A percentile compares a stretch with the other conserved stretches of the same genome.
Evolutionary conservation across 306 rosid genomes (phyloP).

Genomic region (Acacia confusa): DNA sequence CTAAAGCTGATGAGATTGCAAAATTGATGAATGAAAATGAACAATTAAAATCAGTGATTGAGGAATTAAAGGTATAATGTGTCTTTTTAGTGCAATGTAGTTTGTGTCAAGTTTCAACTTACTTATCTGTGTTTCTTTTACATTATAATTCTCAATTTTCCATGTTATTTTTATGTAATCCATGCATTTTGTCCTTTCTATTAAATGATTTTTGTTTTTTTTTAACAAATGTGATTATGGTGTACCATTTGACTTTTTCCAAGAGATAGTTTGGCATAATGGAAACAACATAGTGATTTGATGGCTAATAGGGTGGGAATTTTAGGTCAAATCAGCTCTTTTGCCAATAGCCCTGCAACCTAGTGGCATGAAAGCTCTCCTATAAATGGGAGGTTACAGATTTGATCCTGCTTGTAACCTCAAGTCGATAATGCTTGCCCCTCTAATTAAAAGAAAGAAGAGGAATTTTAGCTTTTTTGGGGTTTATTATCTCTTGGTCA

Average conservation of each 20-base stretch:
- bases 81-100: constrained; percentile 16
- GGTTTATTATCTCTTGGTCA: background rate
- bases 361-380: no score
- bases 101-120: constrained; percentile 9
- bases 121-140: background rate
- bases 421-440: no score
- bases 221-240: background rate
- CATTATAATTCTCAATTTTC: background rate
- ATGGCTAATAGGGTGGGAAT: constrained; percentile 5
- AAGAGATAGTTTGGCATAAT: constrained; percentile 8
- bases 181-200: background rate
- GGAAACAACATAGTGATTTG: background rate
- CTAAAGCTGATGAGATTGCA: constrained; percentile 97
- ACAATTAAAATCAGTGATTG: constrained; percentile 67
- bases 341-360: no score
- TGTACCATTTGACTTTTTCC: constrained; percentile 5
- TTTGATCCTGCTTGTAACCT: no score
- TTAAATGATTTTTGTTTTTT: background rate
- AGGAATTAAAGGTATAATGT: constrained; percentile 74
- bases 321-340: background rate
- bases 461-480: constrained; percentile 1
- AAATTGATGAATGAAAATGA: constrained; percentile 97
- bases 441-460: no score
- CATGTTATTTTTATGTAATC: background rate
- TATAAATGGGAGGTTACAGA: no score